phyloP scores from a whole-genome alignment of 257 asterid genomes.

The Ligustrum vulgare region DNA sequence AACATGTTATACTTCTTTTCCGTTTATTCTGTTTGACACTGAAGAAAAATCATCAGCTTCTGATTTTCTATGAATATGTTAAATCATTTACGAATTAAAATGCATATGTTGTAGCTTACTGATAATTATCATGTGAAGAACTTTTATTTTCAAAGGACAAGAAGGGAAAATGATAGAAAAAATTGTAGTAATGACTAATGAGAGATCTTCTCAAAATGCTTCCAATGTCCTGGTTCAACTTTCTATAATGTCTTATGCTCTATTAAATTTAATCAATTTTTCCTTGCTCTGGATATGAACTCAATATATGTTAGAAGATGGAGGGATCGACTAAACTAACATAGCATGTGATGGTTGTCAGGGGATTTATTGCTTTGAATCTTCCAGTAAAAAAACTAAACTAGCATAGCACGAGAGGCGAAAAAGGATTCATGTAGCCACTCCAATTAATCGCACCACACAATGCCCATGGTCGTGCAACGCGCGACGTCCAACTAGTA shows the following conservation, averaged over 20 bases:
- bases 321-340: neutral
- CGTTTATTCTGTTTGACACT: neutral
- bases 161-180: neutral
- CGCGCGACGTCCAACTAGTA: no score
- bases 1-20: neutral
- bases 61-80: neutral
- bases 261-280: no score
- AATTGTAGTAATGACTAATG: neutral
- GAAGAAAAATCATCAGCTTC: slow-evolving; percentile 7
- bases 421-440: neutral
- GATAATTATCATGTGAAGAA: neutral
- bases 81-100: neutral
- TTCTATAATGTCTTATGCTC: no score
- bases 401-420: neutral
- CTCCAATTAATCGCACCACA: no score
- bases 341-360: neutral
- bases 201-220: neutral
- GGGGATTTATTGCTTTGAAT: neutral
- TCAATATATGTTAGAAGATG: neutral
- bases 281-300: neutral
- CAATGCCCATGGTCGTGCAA: no score
- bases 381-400: neutral
- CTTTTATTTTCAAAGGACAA: neutral
- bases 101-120: neutral
- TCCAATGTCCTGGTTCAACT: neutral